These are phyloP conservation scores for Boletus subcaerulescens DNA, from an alignment of 768 basidiomycete genomes.

Conservation along the genomic window DNA sequence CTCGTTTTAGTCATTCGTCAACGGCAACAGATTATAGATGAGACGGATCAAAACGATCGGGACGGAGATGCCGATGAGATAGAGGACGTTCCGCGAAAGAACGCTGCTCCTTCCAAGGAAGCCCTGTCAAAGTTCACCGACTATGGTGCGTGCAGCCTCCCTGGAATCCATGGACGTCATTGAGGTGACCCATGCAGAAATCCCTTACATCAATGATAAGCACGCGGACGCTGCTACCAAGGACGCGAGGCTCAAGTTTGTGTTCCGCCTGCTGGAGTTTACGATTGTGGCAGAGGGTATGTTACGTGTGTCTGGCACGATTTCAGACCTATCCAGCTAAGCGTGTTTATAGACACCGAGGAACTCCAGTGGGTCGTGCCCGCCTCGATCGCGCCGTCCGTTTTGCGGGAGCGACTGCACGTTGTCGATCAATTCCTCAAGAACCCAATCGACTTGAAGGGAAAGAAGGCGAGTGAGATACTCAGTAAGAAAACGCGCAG, in stretches of 20 bases:
- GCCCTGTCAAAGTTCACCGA: conserved; percentile 69
- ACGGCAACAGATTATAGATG: conserved; percentile 59
- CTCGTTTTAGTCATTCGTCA: conserved; percentile 56
- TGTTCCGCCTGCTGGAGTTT: conserved; percentile 81
- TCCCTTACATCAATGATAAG: conserved; percentile 73
- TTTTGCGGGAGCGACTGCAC: conserved; percentile 64
- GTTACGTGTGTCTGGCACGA: conserved; percentile 13
- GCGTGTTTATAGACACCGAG: conserved; percentile 47
- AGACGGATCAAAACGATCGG: conserved; percentile 46
- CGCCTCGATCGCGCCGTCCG: conserved; percentile 58
- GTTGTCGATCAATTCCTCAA: conserved; percentile 84
- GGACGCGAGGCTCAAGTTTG: conserved; percentile 75
- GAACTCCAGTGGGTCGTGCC: conserved; percentile 88
- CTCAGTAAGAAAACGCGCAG: conserved; percentile 59
- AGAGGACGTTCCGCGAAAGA: conserved; percentile 27
- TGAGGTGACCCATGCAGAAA: conserved; percentile 45
- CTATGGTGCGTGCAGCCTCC: conserved; percentile 54
- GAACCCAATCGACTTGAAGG: conserved; percentile 76
- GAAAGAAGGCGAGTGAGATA: conserved; percentile 70
- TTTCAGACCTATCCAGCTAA: conserved; percentile 6
- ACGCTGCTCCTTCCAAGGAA: conserved; percentile 56
- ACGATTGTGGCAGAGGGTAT: conserved; percentile 62
- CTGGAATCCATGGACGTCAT: background rate
- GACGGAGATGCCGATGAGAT: conserved; percentile 37
- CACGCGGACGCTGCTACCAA: conserved; percentile 74